Conservation (phyloP, 768 basidiomycete genomes). For the Panaeolus papilionaceus region DNA sequence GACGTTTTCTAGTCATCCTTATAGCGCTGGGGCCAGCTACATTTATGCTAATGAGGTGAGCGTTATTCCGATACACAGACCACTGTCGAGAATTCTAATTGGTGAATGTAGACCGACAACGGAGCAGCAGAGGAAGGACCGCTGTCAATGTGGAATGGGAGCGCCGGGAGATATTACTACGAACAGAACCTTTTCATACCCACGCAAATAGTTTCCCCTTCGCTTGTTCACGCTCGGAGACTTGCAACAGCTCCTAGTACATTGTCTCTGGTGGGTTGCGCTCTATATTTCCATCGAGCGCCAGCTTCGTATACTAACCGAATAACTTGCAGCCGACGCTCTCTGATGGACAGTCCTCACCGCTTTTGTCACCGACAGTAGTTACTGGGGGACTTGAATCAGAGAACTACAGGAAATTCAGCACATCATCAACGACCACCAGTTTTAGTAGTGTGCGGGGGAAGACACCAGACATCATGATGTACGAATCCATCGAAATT, state of each 20-base stretch:
- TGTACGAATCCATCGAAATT: conserved; percentile 10
- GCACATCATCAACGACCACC: not conserved
- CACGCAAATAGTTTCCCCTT: conserved; percentile 1
- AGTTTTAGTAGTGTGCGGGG: not conserved
- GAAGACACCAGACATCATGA: not conserved
- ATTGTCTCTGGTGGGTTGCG: not conserved
- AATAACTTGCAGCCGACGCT: not conserved
- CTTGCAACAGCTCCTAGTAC: not conserved
- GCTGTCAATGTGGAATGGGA: conserved; percentile 12
- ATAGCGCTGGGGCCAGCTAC: conserved; percentile 40
- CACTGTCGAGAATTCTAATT: conserved; percentile 13
- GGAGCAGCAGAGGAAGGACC: conserved; percentile 18
- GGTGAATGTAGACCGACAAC: conserved; percentile 2
- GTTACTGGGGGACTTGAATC: not conserved
- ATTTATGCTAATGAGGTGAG: conserved; percentile 40
- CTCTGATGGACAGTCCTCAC: not conserved
- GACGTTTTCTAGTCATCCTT: conserved; percentile 31
- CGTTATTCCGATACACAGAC: not conserved
- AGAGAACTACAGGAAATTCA: conserved; percentile 1
- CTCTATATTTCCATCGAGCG: not conserved
- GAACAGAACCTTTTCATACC: conserved; percentile 2
- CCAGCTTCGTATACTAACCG: not conserved
- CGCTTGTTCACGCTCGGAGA: conserved; percentile 2
- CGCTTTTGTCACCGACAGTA: not conserved
- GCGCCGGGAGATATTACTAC: conserved; percentile 9